Evolutionary conservation across 257 asterid species (phyloP), one percentile per base, ranked within the genome.

Genomic region (Jasminum sambac): DNA sequence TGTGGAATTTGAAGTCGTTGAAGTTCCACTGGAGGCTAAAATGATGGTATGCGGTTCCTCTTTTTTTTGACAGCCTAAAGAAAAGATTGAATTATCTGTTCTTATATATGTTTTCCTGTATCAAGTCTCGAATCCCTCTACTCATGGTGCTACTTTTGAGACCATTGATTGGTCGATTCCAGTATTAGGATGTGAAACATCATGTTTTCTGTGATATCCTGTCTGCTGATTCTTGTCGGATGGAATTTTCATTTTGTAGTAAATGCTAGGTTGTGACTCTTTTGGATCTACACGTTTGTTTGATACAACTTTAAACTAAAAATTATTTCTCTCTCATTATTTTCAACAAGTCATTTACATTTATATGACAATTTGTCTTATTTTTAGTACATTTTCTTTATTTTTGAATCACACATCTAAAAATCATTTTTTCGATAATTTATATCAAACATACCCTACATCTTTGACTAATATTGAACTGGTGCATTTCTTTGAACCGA

Each of bases 1-100:
- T 65, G 96, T 79, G 14, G 99, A 95, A 73, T 91, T 95, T 84
- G 99, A 95, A 85, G 96, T 84, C 70, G 97, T 95, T 82, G 98
- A 95, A 78, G 96, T 87, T 65, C 96, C 93, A 10, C 70, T 95
- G 72, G 99, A 91, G 76, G 80, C 81, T 50, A 79, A 79, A 74
- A 95, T 95, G 99, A 83, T 58, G 97, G 97, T 93, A 88, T 43
- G 60, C 21, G 69, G 63, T 66, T 46, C 61, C 41, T 57, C 67
- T 52, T 48, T 71, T n/a, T 65, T 7, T 14, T 74, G 50, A 26
- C 62, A 39, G 67, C 71, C 48, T 67, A 37, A 43, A 75, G 73
- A 71, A 69, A 65, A 25, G 37, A 74, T 63, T 70, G n/a, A 17
- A 36, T 2, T 14, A 30, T 30, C 2, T 30, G 36, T 1, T 30